These are phyloP conservation scores for Solanum pennellii DNA, from an alignment of 257 asterid genomes.

Conservation along the genomic window DNA sequence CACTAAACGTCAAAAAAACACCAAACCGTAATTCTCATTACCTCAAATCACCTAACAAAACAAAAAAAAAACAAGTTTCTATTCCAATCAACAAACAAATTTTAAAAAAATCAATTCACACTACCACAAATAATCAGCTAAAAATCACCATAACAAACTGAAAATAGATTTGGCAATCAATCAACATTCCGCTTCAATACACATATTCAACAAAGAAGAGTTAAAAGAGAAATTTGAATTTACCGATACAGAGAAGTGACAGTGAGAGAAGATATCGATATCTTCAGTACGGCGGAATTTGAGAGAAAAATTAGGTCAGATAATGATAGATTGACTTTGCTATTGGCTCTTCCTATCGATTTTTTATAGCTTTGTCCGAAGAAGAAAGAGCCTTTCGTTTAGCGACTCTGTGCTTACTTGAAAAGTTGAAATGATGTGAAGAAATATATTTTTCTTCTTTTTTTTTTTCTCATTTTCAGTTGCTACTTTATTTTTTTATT, in stretches of 20 bases:
- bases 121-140: neutral
- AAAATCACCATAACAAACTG: neutral
- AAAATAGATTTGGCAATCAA: neutral
- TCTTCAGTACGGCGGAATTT: neutral
- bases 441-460: neutral
- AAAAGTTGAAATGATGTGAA: neutral
- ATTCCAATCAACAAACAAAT: neutral
- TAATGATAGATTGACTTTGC: neutral
- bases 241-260: neutral
- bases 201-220: neutral
- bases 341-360: neutral
- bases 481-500: neutral
- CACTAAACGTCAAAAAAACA: neutral
- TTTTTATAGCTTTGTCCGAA: neutral
- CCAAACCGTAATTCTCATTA: neutral
- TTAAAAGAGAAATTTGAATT: neutral
- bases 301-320: conserved; percentile 1
- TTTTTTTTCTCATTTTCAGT: neutral
- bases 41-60: neutral
- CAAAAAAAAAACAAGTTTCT: neutral
- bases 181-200: neutral
- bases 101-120: neutral
- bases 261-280: neutral
- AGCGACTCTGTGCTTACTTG: neutral
- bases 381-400: neutral